Evolutionary conservation across 257 asterid species (phyloP).

Genomic region (Thymus mandschuricus): DNA sequence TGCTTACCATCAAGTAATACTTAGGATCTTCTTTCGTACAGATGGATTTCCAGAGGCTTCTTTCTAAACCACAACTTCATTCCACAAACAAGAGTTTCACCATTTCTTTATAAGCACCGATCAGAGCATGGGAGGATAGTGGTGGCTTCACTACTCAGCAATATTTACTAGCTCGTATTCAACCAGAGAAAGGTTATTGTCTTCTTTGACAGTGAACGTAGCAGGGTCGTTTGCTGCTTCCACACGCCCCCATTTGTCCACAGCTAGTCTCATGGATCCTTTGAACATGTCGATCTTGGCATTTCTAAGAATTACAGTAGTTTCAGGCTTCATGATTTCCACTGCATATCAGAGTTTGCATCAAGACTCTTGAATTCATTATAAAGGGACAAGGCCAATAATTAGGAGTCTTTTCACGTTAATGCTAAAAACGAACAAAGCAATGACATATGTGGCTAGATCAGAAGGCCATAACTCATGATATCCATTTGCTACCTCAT

Average conservation of each 20-base stretch:
- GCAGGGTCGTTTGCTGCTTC: slow-evolving; percentile 58
- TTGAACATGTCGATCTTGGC: slow-evolving; percentile 86
- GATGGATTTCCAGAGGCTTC: slow-evolving; percentile 37
- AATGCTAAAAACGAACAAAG: slow-evolving; percentile 2
- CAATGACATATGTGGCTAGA: slow-evolving; percentile 19
- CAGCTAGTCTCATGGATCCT: slow-evolving; percentile 90
- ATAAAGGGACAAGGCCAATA: slow-evolving; percentile 18
- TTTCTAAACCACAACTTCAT: slow-evolving; percentile 35
- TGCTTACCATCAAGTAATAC: slow-evolving; percentile 47
- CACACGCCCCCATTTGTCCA: slow-evolving; percentile 71
- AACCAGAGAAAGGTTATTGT: slow-evolving; percentile 63
- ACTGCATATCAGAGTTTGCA: slow-evolving; percentile 44
- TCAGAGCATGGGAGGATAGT: slow-evolving; percentile 27
- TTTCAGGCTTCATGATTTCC: slow-evolving; percentile 59
- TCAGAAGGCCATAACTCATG: slow-evolving; percentile 3
- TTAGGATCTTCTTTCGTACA: slow-evolving; percentile 33
- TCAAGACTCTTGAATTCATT: slow-evolving; percentile 4
- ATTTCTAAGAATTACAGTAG: slow-evolving; percentile 59
- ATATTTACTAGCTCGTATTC: slow-evolving; percentile 69
- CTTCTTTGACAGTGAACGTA: slow-evolving; percentile 65
- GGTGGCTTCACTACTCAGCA: slow-evolving; percentile 55
- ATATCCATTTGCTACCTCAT: slow-evolving; percentile 8
- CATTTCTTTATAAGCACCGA: slow-evolving; percentile 32
- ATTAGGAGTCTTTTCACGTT: neutral
- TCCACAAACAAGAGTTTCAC: slow-evolving; percentile 40